phyloP scores from a whole-genome alignment of 179 eudicot genomes.

The Nepenthes alata region DNA sequence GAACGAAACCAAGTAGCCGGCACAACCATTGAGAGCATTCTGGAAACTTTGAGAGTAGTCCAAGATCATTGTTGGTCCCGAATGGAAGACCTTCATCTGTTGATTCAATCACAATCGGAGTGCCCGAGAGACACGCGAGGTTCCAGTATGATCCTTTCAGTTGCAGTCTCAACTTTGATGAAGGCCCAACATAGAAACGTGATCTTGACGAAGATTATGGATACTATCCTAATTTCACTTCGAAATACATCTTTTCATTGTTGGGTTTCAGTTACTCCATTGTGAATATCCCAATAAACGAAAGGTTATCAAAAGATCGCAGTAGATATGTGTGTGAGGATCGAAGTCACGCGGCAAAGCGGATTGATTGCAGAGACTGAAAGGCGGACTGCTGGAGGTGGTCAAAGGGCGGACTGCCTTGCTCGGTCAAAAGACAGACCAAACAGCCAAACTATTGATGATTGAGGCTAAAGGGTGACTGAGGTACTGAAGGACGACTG shows the following conservation, averaged over 20 bases:
- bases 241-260: neutral
- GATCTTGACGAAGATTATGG: conserved; percentile 5
- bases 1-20: conserved; percentile 8
- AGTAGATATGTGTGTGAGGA: too few species aligned
- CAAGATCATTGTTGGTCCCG: conserved; percentile 8
- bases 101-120: conserved; percentile 6
- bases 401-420: too few species aligned
- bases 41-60: conserved; percentile 12
- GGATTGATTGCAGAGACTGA: too few species aligned
- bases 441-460: too few species aligned
- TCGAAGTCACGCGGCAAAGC: too few species aligned
- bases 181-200: neutral
- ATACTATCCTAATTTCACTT: conserved; percentile 10
- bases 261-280: too few species aligned
- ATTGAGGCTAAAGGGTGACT: too few species aligned
- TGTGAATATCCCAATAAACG: too few species aligned
- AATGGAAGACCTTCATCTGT: conserved; percentile 13
- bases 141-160: conserved; percentile 11
- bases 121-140: neutral
- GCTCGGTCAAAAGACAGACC: too few species aligned
- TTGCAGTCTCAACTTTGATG: conserved; percentile 9
- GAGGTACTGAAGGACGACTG: too few species aligned
- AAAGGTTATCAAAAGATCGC: too few species aligned
- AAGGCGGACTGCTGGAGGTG: too few species aligned
- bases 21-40: conserved; percentile 4